Conservation (phyloP, 1,284 basidiomycete species). For the Grifola frondosa region DNA sequence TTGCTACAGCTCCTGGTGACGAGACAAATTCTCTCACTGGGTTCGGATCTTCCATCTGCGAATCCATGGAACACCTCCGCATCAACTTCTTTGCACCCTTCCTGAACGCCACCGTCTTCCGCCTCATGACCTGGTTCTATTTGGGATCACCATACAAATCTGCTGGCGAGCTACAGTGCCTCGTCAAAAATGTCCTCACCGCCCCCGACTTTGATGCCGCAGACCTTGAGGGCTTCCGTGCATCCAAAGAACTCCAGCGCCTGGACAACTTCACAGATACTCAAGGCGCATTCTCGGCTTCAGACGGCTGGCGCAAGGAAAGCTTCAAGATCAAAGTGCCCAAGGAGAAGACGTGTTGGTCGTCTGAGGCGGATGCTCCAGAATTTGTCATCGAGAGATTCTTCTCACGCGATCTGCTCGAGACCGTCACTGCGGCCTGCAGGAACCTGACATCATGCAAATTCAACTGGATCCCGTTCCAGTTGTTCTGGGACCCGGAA, state of each 20-base stretch:
- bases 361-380: constrained; percentile 4
- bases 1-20: too few relatives aligned
- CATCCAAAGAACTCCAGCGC: constrained; percentile 4
- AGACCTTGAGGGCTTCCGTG: constrained; percentile 18
- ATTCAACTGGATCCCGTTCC: constrained; percentile 10
- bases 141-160: constrained; percentile 12
- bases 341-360: not conserved
- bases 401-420: constrained; percentile 9
- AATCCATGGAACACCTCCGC: too few relatives aligned
- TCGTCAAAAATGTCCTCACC: constrained; percentile 21
- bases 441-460: not conserved
- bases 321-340: constrained; percentile 19
- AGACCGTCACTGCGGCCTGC: constrained; percentile 15
- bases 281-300: not conserved
- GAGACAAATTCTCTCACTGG: too few relatives aligned
- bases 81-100: constrained; percentile 9
- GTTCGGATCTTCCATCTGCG: too few relatives aligned
- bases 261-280: constrained; percentile 13
- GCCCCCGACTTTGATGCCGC: constrained; percentile 14
- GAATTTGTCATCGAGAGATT: constrained; percentile 11
- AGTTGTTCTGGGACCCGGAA: constrained; percentile 10
- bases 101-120: constrained; percentile 2
- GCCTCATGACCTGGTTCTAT: constrained; percentile 11
- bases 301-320: constrained; percentile 15
- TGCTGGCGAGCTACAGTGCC: constrained; percentile 13